Base-by-base conservation (phyloP, 2,329 filamentous ascomycete genomes). In the Westerdykella aurantiaca region DNA sequence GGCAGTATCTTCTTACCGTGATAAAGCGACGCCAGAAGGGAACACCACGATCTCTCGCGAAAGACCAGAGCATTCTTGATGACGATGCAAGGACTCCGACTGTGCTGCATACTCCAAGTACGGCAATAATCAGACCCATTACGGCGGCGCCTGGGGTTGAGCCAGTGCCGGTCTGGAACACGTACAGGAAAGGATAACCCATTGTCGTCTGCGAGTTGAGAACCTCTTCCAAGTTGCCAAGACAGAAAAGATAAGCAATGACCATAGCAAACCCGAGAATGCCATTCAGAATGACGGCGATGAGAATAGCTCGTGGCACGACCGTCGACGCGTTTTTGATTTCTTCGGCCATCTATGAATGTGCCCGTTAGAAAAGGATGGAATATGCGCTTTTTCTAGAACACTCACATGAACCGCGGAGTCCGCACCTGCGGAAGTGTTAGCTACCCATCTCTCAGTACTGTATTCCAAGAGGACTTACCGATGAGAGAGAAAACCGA, bases 121-220 rank as follows among this genome's bases (percentile, higher is more conserved):
- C 45, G 42, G 60, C 47, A 2, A 64, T 39, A 4, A 62, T 41
- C 1, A 53, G 50, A 1, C 53, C 66, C 64, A 80, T 72, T 6
- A 70, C 67, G 5, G 70, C 73, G 2, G 74, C 71, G 1, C 70
- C 71, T 2, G 52, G 18, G 0, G 42, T 49, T 1, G 61, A 64
- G 16, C 51, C 44, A 0, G 56, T 52, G 1, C 55, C 58, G 5
- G 51, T 44, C n/a, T 52, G 49, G 38, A 80, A 76, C 23, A 76
- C 52, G 3, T 77, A 74, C 1, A 78, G 73, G 39, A 58, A 62
- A 0, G 60, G 59, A n/a, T 60, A 63, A 21, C 47, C 48, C n/a
- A n/a, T n/a, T n/a, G n/a, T n/a, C 14, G 41, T 25, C 6, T 31
- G 7, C 31, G 46, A 31, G 2, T 11, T 38, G 7, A 53, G 16